A percentile compares a stretch with the other conserved stretches of the same genome.
Conservation (phyloP, 176 grass and related monocot species). For the Carex myosuroides region DNA sequence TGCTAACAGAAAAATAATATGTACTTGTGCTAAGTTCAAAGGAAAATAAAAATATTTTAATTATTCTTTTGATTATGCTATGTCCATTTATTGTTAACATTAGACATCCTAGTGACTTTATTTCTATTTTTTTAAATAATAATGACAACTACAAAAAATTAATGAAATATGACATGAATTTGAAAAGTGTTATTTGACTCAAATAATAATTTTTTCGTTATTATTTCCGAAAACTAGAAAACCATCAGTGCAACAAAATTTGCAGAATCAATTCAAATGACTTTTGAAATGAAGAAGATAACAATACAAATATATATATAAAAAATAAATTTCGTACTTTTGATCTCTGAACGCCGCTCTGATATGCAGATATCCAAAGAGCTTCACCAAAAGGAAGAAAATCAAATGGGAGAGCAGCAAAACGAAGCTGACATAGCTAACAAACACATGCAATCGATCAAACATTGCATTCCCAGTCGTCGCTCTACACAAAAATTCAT, state of each 20-base stretch:
- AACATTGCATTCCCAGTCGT: slow-evolving; percentile 17
- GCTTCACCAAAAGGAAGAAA: slow-evolving; percentile 57
- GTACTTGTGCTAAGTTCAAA: neutral
- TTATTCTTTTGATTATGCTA: neutral
- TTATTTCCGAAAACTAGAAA: neutral
- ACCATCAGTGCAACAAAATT: neutral
- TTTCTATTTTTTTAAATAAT: neutral
- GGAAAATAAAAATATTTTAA: neutral
- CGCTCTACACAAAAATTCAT: neutral
- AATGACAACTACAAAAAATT: neutral
- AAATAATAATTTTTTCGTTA: neutral
- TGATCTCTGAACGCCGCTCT: slow-evolving; percentile 2
- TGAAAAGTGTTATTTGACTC: neutral
- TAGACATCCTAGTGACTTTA: neutral
- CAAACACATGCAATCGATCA: slow-evolving; percentile 27
- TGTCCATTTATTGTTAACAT: neutral
- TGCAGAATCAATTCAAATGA: neutral
- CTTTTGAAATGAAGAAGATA: neutral
- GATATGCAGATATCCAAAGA: slow-evolving; percentile 32
- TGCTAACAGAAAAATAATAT: neutral
- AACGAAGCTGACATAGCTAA: slow-evolving; percentile 28
- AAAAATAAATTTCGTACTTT: slow-evolving; percentile 19
- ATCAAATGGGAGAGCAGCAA: slow-evolving; percentile 53
- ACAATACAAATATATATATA: neutral
- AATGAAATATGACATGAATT: neutral